A percentile compares a stretch with the other conserved stretches of the same genome.
phyloP scores from a whole-genome alignment of 176 grass and related monocot genomes.

The Cymbopogon citratus region DNA sequence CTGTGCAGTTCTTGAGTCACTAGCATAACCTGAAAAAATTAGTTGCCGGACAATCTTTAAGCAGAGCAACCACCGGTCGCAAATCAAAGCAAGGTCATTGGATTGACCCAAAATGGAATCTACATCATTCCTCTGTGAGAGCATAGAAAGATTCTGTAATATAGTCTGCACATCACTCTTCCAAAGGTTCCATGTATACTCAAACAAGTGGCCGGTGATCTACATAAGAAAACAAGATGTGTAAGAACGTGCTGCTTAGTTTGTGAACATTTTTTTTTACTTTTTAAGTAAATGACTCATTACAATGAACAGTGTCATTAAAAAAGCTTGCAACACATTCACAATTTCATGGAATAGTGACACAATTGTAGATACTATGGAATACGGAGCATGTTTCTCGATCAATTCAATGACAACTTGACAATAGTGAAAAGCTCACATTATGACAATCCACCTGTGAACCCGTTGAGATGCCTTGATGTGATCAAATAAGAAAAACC shows the following conservation, averaged over 20 bases:
- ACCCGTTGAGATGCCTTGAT: background rate
- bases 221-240: conserved; percentile 24
- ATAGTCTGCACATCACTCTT: conserved; percentile 83
- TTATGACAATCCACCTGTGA: conserved; percentile 5
- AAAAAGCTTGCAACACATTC: conserved; percentile 1
- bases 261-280: background rate
- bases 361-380: background rate
- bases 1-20: conserved; percentile 88
- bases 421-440: background rate
- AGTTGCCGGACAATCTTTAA: conserved; percentile 81
- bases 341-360: conserved; percentile 4
- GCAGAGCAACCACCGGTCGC: conserved; percentile 84
- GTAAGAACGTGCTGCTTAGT: background rate
- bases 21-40: conserved; percentile 79
- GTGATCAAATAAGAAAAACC: background rate
- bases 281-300: background rate
- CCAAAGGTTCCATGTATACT: conserved; percentile 97
- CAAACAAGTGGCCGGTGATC: conserved; percentile 92
- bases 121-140: conserved; percentile 55
- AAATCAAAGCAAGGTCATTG: conserved; percentile 68
- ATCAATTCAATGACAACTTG: conserved; percentile 20
- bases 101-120: conserved; percentile 70
- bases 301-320: background rate
- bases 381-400: background rate
- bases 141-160: conserved; percentile 85